Evolutionary conservation across 306 rosid genomes (phyloP).

Genomic region (Dryas alaskensis): DNA sequence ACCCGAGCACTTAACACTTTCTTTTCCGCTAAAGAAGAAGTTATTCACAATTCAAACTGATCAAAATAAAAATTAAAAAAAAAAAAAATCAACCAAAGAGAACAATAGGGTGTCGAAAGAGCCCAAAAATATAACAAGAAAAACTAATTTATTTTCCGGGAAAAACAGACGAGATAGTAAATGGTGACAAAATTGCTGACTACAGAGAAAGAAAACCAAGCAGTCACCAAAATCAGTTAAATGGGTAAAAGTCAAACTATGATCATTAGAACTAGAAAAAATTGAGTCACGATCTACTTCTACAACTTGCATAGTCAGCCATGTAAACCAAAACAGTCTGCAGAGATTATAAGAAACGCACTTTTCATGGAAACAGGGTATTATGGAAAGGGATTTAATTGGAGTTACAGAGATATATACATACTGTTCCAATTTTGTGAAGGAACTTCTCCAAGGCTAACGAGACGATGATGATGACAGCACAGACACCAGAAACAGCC

Average conservation of each 20-base stretch:
- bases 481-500: slow-evolving; percentile 87
- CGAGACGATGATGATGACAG: slow-evolving; percentile 72
- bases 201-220: neutral
- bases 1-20: neutral
- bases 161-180: neutral
- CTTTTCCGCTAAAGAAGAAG: neutral
- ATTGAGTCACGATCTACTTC: slow-evolving; percentile 1
- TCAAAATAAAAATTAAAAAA: neutral
- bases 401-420: neutral
- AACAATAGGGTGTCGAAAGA: neutral
- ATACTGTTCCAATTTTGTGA: slow-evolving; percentile 74
- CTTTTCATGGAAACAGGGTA: neutral
- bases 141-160: neutral
- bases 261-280: neutral
- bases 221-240: neutral
- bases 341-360: neutral
- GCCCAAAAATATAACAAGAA: neutral
- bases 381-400: neutral
- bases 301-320: neutral
- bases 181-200: neutral
- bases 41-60: neutral
- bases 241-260: neutral
- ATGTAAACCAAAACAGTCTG: neutral
- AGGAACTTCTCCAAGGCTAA: slow-evolving; percentile 61
- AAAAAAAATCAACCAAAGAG: neutral